Conservation (phyloP, 179 eudicot species). For the Silene noctiflora region DNA sequence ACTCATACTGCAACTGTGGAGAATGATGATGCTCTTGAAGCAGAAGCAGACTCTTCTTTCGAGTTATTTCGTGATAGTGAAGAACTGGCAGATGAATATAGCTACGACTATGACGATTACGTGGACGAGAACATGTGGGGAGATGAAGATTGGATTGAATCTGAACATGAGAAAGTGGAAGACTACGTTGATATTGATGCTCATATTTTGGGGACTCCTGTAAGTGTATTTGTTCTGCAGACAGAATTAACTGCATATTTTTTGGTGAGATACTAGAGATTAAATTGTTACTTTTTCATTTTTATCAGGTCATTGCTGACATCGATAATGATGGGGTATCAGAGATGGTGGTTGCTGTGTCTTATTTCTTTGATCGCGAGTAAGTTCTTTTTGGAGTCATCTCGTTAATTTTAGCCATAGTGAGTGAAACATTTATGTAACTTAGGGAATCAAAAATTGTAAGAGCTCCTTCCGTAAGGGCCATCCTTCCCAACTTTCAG, state of each 20-base stretch:
- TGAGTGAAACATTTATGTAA: not conserved
- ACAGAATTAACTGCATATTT: not conserved
- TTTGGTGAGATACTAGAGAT: slow-evolving; percentile 9
- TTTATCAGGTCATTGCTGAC: slow-evolving; percentile 86
- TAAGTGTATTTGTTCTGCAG: slow-evolving; percentile 39
- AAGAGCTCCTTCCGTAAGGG: not conserved
- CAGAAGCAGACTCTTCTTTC: slow-evolving; percentile 93
- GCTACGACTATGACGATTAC: slow-evolving; percentile 94
- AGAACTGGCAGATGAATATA: slow-evolving; percentile 94
- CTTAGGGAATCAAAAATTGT: not conserved
- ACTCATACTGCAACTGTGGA: slow-evolving; percentile 69
- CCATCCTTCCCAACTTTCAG: too few relatives aligned
- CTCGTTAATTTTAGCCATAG: not conserved
- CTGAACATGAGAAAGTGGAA: slow-evolving; percentile 65
- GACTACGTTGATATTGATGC: slow-evolving; percentile 79
- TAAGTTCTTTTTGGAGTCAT: slow-evolving; percentile 41
- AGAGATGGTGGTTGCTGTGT: slow-evolving; percentile 97
- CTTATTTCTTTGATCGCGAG: slow-evolving; percentile 99
- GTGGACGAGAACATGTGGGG: slow-evolving; percentile 94
- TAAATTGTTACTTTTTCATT: slow-evolving; percentile 7
- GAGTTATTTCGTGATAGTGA: slow-evolving; percentile 79
- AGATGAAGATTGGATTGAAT: slow-evolving; percentile 91
- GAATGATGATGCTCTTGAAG: slow-evolving; percentile 71
- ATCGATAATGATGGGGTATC: slow-evolving; percentile 90
- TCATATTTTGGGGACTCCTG: slow-evolving; percentile 91